Evolutionary conservation across 306 rosid genomes (phyloP).

Genomic region (Vigna mungo): DNA sequence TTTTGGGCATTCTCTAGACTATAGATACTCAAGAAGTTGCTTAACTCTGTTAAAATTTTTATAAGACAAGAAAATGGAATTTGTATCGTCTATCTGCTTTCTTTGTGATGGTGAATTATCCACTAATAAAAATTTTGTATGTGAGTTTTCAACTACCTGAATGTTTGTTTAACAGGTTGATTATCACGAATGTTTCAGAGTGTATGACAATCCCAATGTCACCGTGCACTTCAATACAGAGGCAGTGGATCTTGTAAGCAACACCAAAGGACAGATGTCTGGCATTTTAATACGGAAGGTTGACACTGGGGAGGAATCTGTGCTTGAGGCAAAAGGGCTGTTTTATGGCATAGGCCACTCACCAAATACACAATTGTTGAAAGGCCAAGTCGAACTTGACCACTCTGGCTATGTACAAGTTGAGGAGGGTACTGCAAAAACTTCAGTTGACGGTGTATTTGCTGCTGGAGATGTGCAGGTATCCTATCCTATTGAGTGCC

Average conservation of each 20-base stretch:
- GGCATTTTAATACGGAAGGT: slow-evolving; percentile 74
- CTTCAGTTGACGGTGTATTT: slow-evolving; percentile 89
- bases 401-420: slow-evolving; percentile 75
- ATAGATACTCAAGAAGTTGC: slow-evolving; percentile 6
- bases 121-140: slow-evolving; percentile 67
- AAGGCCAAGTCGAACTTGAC: slow-evolving; percentile 89
- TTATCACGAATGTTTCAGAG: slow-evolving; percentile 99
- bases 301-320: slow-evolving; percentile 76
- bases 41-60: not conserved
- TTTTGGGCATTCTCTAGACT: slow-evolving; percentile 31
- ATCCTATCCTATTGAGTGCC: slow-evolving; percentile 52
- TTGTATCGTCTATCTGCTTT: slow-evolving; percentile 8
- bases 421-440: slow-evolving; percentile 74
- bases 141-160: slow-evolving; percentile 94
- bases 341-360: slow-evolving; percentile 97
- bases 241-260: slow-evolving; percentile 90
- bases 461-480: slow-evolving; percentile 99
- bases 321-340: slow-evolving; percentile 86
- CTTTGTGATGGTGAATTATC: slow-evolving; percentile 51
- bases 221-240: slow-evolving; percentile 91
- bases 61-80: not conserved
- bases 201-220: slow-evolving; percentile 87
- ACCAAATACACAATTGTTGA: slow-evolving; percentile 81
- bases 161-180: slow-evolving; percentile 99
- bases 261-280: slow-evolving; percentile 89